Percentiles rank a stretch among this genome's conserved stretches.
Evolutionary conservation across 768 basidiomycete species (phyloP).

Genomic region (Leccinum subtestaceum): DNA sequence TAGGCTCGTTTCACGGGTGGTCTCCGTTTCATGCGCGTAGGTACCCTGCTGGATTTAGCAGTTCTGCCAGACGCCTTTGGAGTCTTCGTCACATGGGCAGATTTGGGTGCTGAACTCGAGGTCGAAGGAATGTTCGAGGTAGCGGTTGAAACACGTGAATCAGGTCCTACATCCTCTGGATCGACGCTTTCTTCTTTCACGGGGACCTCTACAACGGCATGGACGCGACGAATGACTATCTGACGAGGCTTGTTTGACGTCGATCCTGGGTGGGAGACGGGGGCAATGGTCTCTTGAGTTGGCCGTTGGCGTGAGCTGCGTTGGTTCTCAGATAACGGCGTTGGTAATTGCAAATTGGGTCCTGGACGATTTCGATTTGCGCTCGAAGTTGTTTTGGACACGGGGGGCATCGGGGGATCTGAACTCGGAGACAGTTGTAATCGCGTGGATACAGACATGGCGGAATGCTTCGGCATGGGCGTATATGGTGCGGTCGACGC

Average conservation of each 20-base stretch:
- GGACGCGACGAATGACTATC: conserved; percentile 58
- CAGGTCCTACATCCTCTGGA: conserved; percentile 28
- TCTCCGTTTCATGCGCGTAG: conserved; percentile 22
- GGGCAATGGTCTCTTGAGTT: conserved; percentile 3
- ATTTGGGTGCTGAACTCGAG: conserved; percentile 12
- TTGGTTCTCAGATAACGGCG: conserved; percentile 32
- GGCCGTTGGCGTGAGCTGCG: conserved; percentile 23
- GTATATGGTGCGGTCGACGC: conserved; percentile 30
- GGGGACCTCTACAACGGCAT: conserved; percentile 53
- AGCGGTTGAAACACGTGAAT: conserved; percentile 7
- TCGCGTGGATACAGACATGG: conserved; percentile 27
- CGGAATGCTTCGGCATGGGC: conserved; percentile 30
- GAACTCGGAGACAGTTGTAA: conserved; percentile 21
- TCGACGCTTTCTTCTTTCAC: conserved; percentile 63
- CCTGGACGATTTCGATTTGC: conserved; percentile 10
- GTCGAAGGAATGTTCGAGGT: conserved; percentile 12
- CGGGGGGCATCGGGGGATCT: conserved; percentile 26
- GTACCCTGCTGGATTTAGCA: not conserved
- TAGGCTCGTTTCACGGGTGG: conserved; percentile 24
- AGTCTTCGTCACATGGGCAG: conserved; percentile 6
- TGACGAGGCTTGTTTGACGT: conserved; percentile 18
- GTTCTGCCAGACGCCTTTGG: conserved; percentile 9
- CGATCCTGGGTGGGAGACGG: conserved; percentile 6
- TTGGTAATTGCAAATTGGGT: conserved; percentile 24
- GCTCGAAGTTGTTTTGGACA: conserved; percentile 24